Evolutionary conservation across 306 rosid genomes (phyloP).

Genomic region (Begonia loranthoides): DNA sequence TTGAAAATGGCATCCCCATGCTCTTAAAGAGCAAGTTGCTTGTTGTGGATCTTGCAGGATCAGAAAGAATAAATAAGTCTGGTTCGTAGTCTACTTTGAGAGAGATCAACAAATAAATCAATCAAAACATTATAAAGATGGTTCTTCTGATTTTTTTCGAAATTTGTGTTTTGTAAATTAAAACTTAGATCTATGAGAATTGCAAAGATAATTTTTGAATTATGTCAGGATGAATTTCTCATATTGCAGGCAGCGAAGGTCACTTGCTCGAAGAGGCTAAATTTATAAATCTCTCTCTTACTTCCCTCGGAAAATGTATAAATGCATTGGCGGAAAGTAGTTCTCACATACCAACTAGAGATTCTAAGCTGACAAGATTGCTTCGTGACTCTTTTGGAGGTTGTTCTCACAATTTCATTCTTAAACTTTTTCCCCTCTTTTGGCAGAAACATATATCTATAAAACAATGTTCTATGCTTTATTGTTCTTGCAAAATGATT

Average conservation of each 20-base stretch:
- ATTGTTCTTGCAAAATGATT: background rate
- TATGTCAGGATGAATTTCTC: constrained; percentile 8
- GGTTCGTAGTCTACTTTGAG: constrained; percentile 23
- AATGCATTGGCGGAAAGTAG: constrained; percentile 67
- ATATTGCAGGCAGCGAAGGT: constrained; percentile 55
- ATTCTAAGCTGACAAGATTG: constrained; percentile 66
- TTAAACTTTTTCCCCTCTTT: constrained; percentile 4
- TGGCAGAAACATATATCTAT: no score
- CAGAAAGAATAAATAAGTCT: constrained; percentile 62
- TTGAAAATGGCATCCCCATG: constrained; percentile 25
- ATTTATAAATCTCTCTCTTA: constrained; percentile 58
- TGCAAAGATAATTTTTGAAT: constrained; percentile 2
- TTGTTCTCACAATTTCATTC: constrained; percentile 8
- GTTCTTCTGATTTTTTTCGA: no score
- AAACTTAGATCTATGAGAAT: background rate
- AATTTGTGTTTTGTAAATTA: no score
- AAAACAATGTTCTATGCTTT: background rate
- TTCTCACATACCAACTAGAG: constrained; percentile 57
- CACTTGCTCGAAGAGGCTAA: constrained; percentile 62
- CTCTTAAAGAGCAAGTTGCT: constrained; percentile 58
- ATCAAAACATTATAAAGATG: no score
- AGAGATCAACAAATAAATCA: background rate
- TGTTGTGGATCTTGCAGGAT: constrained; percentile 68
- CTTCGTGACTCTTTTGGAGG: constrained; percentile 83
- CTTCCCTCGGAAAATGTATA: constrained; percentile 69